A percentile compares a stretch with the other conserved stretches of the same genome.
phyloP scores from a whole-genome alignment of 1,139 yeast genomes.

The Taphrina betulina region DNA sequence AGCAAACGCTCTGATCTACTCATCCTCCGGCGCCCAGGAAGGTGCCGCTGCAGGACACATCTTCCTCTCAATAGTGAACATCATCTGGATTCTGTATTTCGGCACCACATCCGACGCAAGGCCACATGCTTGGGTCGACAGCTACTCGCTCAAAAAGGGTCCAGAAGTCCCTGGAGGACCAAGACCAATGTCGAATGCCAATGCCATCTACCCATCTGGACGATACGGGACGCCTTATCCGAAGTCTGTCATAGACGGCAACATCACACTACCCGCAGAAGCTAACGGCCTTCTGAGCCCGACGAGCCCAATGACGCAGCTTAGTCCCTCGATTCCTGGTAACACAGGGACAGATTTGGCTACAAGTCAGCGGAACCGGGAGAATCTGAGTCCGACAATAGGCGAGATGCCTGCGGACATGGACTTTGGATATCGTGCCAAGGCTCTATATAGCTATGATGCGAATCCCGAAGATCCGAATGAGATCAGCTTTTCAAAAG shows the following conservation, averaged over 20 bases:
- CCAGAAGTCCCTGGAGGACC: conserved; percentile 13
- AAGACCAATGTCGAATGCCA: conserved; percentile 22
- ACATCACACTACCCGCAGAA: conserved; percentile 2
- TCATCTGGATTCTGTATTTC: conserved; percentile 78
- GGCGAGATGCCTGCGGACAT: conserved; percentile 42
- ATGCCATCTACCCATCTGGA: conserved; percentile 18
- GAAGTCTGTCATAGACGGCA: conserved; percentile 10
- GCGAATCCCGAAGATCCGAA: conserved; percentile 95
- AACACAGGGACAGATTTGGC: neutral
- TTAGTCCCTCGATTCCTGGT: conserved; percentile 41
- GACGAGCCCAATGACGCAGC: conserved; percentile 42
- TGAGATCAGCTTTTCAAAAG: conserved; percentile 86
- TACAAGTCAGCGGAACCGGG: neutral
- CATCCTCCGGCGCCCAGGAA: conserved; percentile 60
- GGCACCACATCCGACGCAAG: conserved; percentile 58
- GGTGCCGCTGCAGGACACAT: conserved; percentile 95
- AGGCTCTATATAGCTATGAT: conserved; percentile 79
- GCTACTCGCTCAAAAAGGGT: conserved; percentile 42
- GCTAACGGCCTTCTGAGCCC: neutral
- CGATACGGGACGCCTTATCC: conserved; percentile 33
- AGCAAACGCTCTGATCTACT: conserved; percentile 74
- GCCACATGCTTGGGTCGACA: conserved; percentile 78
- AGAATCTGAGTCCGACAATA: conserved; percentile 15
- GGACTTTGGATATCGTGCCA: conserved; percentile 79
- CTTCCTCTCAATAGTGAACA: conserved; percentile 71